Conservation (phyloP, 2,329 filamentous ascomycete genomes). For the Blastomyces emzantsi region DNA sequence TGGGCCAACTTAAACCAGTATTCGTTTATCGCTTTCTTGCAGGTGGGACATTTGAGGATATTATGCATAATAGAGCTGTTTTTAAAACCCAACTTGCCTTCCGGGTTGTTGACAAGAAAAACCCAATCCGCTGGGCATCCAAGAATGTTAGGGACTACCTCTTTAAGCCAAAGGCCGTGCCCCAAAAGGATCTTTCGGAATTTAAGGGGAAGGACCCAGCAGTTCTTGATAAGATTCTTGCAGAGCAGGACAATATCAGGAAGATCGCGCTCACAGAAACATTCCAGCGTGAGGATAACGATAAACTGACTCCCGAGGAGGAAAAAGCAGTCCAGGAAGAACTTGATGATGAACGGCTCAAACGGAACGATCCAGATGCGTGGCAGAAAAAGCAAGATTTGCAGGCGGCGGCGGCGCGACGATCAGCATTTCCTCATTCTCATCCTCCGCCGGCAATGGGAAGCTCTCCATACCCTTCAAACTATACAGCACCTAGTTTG, state of each 20-base stretch:
- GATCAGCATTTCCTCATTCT: conserved; percentile 1
- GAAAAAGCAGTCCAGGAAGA: conserved; percentile 44
- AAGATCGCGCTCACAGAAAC: conserved; percentile 59
- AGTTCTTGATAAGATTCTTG: conserved; percentile 51
- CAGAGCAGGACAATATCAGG: conserved; percentile 22
- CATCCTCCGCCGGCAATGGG: neutral
- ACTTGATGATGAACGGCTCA: conserved; percentile 33
- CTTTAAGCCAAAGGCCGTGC: conserved; percentile 47
- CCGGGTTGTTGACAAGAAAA: conserved; percentile 76
- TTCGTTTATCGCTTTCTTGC: conserved; percentile 75
- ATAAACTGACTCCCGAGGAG: conserved; percentile 55
- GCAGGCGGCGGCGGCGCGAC: conserved; percentile 7
- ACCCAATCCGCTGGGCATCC: conserved; percentile 57
- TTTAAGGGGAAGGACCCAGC: conserved; percentile 51
- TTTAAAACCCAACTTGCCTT: conserved; percentile 76
- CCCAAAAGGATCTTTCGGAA: conserved; percentile 43
- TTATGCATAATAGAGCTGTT: conserved; percentile 61
- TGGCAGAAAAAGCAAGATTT: conserved; percentile 19
- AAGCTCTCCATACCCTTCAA: neutral
- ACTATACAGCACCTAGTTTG: neutral
- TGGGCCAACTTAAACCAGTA: conserved; percentile 72
- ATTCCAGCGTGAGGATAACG: conserved; percentile 60
- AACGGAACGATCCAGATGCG: conserved; percentile 30
- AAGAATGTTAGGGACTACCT: conserved; percentile 49
- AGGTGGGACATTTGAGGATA: conserved; percentile 70